Base-by-base conservation (phyloP, 345 rosid species). In the Aethionema arabicum region DNA sequence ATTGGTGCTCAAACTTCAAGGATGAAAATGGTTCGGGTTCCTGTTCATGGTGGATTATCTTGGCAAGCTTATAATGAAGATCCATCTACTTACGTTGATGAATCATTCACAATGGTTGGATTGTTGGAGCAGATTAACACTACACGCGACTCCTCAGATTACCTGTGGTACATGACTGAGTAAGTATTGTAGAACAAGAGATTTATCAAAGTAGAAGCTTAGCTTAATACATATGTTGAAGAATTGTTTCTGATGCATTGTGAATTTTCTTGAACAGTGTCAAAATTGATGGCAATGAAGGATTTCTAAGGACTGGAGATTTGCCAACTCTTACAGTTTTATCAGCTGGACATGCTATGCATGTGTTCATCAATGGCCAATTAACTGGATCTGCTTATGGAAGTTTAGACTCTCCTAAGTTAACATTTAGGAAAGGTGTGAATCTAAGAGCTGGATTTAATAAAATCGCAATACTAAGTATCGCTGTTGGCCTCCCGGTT, bases 81-180 rank as follows among this genome's bases (percentile, higher is more conserved):
- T 56, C 77, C 96, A 5, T 47, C 89, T 33, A 68, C 82, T n/a
- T 82, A 77, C 39, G 69, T 69, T 51, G 99, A 87, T 51, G 79
- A 73, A 57, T 77, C 89, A 8, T 95, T 95, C 76, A 83, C 85
- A n/a, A 73, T 68, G 82, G 83, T 61, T 0, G 95, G 99, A 37
- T 88, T 95, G 83, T 65, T 95, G 77, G 99, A 90, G 77, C 99
- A 95, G 86, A 79, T 95, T 66, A 95, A 88, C 75, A 82, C 91
- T 48, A 95, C 99, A 29, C 80, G 96, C 72, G 99, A 95, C 76
- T 67, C 33, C 44, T 72, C 96, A 1, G 99, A 95, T 66, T 95
- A 95, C 67, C 72, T 95, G 84, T 95, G 99, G 99, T 95, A 88
- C 84, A 78, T 77, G 72, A 95, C 99, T 65, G 96, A 90, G 99